These are phyloP conservation scores for Podaxis mareebaensis DNA, from an alignment of 768 basidiomycete species.

Conservation along the genomic window DNA sequence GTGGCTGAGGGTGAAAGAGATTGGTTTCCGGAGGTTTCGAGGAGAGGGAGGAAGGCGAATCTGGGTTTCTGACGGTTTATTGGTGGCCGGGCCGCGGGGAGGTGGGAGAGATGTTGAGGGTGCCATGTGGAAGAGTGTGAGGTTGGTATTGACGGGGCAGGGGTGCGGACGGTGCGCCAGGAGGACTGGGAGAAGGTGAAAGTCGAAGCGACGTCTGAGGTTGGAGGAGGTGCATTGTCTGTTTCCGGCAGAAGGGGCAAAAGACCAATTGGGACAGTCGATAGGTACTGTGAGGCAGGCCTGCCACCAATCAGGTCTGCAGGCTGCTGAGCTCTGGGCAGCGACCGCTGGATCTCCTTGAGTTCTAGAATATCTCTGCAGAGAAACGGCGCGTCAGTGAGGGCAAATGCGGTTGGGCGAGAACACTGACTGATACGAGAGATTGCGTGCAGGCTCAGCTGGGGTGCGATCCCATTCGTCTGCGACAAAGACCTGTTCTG, in stretches of 20 bases:
- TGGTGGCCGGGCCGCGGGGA: constrained; percentile 11
- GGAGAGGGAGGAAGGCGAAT: constrained; percentile 21
- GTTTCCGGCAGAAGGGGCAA: constrained; percentile 51
- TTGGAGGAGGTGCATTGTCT: constrained; percentile 16
- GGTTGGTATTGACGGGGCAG: constrained; percentile 11
- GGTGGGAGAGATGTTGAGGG: constrained; percentile 15
- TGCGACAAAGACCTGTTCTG: constrained; percentile 61
- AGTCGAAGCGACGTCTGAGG: constrained; percentile 15
- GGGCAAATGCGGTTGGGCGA: constrained; percentile 4
- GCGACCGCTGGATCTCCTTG: constrained; percentile 65
- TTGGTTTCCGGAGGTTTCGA: constrained; percentile 5
- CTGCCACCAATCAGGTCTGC: constrained; percentile 42
- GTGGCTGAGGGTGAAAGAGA: constrained; percentile 3
- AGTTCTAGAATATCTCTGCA: constrained; percentile 66
- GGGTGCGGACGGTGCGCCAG: constrained; percentile 15
- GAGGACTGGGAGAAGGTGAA: constrained; percentile 14
- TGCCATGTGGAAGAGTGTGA: constrained; percentile 3
- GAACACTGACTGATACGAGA: constrained; percentile 66
- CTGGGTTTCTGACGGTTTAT: constrained; percentile 14
- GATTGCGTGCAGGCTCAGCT: constrained; percentile 56
- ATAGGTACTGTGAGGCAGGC: constrained; percentile 41
- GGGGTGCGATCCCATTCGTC: constrained; percentile 85
- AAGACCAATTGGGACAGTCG: constrained; percentile 63
- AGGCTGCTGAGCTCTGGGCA: constrained; percentile 58
- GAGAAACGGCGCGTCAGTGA: constrained; percentile 12